These are phyloP conservation scores for Komagataella mondaviorum DNA, from an alignment of 805 yeast species.

Conservation along the genomic window DNA sequence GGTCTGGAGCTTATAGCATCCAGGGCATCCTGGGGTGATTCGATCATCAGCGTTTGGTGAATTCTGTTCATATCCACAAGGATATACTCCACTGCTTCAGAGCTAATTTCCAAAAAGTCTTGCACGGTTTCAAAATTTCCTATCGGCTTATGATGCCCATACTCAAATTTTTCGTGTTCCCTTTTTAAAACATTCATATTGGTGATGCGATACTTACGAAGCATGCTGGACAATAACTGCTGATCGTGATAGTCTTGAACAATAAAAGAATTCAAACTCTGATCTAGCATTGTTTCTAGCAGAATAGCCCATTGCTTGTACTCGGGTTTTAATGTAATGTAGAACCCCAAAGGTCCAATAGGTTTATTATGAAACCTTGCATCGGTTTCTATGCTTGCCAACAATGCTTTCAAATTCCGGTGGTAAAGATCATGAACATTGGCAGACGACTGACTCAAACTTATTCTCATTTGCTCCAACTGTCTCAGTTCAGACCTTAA, in stretches of 20 bases:
- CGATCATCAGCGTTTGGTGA: constrained; percentile 44
- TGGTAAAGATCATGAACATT: neutral
- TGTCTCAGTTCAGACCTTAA: constrained; percentile 10
- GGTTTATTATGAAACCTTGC: constrained; percentile 35
- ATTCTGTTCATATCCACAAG: constrained; percentile 50
- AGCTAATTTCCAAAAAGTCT: constrained; percentile 45
- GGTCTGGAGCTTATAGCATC: constrained; percentile 20
- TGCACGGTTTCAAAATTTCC: constrained; percentile 30
- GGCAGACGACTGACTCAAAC: constrained; percentile 12
- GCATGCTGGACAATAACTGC: constrained; percentile 20
- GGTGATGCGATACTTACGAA: constrained; percentile 16
- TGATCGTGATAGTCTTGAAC: constrained; percentile 57
- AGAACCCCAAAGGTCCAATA: constrained; percentile 70
- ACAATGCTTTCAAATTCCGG: constrained; percentile 9
- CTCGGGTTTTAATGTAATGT: constrained; percentile 40
- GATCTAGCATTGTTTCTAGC: constrained; percentile 40
- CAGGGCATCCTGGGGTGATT: constrained; percentile 39
- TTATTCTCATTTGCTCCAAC: constrained; percentile 16
- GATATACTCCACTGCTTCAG: constrained; percentile 41
- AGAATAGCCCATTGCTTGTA: constrained; percentile 44
- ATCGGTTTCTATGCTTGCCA: constrained; percentile 25
- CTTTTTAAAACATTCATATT: constrained; percentile 32
- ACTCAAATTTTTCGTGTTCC: constrained; percentile 45
- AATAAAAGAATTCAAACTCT: constrained; percentile 45
- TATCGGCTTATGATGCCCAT: constrained; percentile 27